Percentiles rank a stretch among this genome's conserved stretches.
phyloP scores from a whole-genome alignment of 306 rosid species.

The Macrotyloma uniflorum region DNA sequence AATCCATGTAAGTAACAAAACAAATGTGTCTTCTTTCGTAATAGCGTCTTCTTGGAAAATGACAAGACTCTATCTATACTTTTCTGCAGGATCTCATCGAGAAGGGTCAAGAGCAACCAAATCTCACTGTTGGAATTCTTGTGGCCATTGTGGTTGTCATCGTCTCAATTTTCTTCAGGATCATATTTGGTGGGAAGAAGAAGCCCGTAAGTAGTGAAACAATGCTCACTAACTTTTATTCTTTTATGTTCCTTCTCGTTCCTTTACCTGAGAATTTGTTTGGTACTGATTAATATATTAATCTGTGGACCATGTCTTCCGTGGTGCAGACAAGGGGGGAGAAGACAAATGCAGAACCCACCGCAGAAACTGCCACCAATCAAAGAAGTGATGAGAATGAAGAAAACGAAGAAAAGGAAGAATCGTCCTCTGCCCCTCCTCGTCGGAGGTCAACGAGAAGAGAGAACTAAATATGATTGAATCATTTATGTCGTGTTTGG shows the following conservation, averaged over 20 bases:
- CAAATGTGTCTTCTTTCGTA: neutral
- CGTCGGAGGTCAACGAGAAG: constrained; percentile 22
- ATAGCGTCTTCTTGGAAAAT: neutral
- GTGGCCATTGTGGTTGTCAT: constrained; percentile 59
- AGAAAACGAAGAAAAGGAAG: too few relatives aligned
- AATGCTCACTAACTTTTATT: neutral
- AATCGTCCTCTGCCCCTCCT: too few relatives aligned
- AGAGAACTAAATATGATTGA: too few relatives aligned
- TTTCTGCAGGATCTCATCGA: constrained; percentile 73
- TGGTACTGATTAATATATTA: neutral
- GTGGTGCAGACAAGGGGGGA: constrained; percentile 50
- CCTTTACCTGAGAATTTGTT: neutral
- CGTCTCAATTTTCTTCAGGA: constrained; percentile 57
- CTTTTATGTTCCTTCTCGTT: neutral
- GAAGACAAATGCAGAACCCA: constrained; percentile 25
- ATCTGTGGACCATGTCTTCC: neutral
- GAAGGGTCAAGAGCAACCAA: constrained; percentile 85
- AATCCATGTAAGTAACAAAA: constrained; percentile 54
- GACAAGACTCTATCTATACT: constrained; percentile 6
- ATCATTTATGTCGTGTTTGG: too few relatives aligned
- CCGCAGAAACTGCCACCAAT: too few relatives aligned
- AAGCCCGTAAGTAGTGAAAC: constrained; percentile 54
- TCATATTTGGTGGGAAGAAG: constrained; percentile 83
- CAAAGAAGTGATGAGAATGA: too few relatives aligned
- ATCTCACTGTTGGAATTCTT: constrained; percentile 72